Evolutionary conservation across 2,329 filamentous ascomycete genomes (phyloP).

Genomic region (Pseudocercospora pini-densiflorae): DNA sequence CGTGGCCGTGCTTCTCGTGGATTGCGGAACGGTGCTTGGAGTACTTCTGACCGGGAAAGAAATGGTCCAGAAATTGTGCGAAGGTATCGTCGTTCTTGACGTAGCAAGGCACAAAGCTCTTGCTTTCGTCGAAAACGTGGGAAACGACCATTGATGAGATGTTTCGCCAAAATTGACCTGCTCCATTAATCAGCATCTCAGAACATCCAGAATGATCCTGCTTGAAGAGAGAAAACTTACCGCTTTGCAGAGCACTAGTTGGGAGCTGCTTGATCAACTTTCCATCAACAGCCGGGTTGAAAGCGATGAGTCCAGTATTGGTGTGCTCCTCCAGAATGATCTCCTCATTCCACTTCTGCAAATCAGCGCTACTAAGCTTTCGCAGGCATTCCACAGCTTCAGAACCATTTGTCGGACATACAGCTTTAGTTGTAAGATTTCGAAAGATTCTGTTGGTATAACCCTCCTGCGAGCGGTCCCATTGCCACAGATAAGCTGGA

Average conservation of each 20-base stretch:
- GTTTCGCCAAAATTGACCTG: slow-evolving; percentile 2
- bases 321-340: slow-evolving; percentile 51
- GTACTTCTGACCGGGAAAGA: not conserved
- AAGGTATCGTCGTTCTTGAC: slow-evolving; percentile 2
- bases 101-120: slow-evolving; percentile 10
- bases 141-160: not conserved
- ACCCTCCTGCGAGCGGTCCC: slow-evolving; percentile 33
- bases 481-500: slow-evolving; percentile 48
- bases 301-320: slow-evolving; percentile 50
- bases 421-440: slow-evolving; percentile 45
- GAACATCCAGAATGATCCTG: no score
- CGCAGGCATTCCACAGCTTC: not conserved
- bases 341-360: slow-evolving; percentile 46
- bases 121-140: slow-evolving; percentile 3
- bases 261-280: slow-evolving; percentile 13
- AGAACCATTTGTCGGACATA: slow-evolving; percentile 42
- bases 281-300: slow-evolving; percentile 53
- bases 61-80: slow-evolving; percentile 3
- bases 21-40: not conserved
- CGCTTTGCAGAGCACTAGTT: not conserved
- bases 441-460: slow-evolving; percentile 46
- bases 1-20: not conserved
- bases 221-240: not conserved
- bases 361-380: slow-evolving; percentile 45
- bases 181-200: not conserved